Evolutionary conservation across 2,329 filamentous ascomycete species (phyloP), one percentile per base, ranked within the genome.

Genomic region (Meredithiella fracta): DNA sequence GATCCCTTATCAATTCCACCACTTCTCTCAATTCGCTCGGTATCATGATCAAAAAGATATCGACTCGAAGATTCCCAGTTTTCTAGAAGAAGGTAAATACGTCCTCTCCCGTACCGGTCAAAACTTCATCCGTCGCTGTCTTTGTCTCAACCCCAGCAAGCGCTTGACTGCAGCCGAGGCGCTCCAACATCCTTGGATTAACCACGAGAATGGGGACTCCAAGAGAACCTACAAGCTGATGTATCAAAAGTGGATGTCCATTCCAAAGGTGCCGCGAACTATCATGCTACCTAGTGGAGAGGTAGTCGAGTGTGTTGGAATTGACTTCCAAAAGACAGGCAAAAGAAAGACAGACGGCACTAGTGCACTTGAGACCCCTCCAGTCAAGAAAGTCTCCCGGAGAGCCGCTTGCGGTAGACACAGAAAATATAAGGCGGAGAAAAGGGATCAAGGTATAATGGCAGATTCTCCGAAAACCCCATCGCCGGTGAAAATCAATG

Each of bases 141-240:
- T 59, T 17, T 37, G 22, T 17, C 25, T 57, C 2, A 31, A 59
- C 9, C 42, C 54, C 9, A 25, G 26, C 14, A 20, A 40, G 17
- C 58, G 58, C 25, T n/a, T 59, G 37, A 55, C 54, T 3, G 26
- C 58, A 6, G 29, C 22, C 6, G 42, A 59, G 22, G 57, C 57
- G 2, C 29, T 59, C 6, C 20, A 8, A 9, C 54, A 59, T 42
- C 26, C 23, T 34, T 59, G 57, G 57, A 59, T 59, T 23, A 49
- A 23, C 29, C 22, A 40, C 25, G 15, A 20, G 3, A 53, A 56
- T 14, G 31, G 37, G 20, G 57, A 59, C 23, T 47, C 44, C 22
- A 23, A n/a, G 20, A 23, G 22, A 25, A 26, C 23, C 22, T 49
- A 25, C 15, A 2, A 20, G 44, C 11, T 23, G 17, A 25, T 49